Conservation (phyloP, 176 grass and related monocot species). For the Carex pumila region DNA sequence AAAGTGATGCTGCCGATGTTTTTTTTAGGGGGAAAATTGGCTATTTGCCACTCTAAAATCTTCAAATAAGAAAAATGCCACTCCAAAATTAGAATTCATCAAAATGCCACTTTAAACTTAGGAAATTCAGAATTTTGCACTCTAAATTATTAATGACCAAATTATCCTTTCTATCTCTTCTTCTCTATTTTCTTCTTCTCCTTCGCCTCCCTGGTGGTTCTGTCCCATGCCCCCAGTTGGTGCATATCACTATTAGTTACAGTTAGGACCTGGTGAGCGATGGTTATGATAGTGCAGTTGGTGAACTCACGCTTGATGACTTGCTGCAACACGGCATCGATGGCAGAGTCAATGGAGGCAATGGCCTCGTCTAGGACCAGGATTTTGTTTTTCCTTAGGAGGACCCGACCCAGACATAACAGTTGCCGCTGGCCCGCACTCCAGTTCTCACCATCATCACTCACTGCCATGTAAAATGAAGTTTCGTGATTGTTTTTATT, state of each 20-base stretch:
- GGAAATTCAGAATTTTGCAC: no score
- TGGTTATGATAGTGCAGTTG: conserved; percentile 71
- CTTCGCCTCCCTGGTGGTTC: no score
- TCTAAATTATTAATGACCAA: no score
- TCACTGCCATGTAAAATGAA: conserved; percentile 33
- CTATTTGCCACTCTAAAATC: no score
- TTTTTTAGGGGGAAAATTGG: no score
- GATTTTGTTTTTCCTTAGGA: conserved; percentile 72
- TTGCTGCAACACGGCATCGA: conserved; percentile 67
- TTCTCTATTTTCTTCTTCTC: no score
- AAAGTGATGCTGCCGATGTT: no score
- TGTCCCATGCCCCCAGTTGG: no score
- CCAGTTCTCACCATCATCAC: conserved; percentile 88
- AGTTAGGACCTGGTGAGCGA: conserved; percentile 86
- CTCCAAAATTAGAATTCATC: no score
- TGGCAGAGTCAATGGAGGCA: conserved; percentile 84
- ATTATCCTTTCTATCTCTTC: no score
- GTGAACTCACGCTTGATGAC: conserved; percentile 79
- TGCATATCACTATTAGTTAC: conserved; percentile 78
- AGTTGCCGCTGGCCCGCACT: conserved; percentile 85
- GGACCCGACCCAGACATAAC: conserved; percentile 87
- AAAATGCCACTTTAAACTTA: no score
- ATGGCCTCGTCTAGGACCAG: conserved; percentile 86
- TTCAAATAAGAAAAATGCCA: no score
- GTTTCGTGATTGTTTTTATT: neutral